Conservation (phyloP, 2,329 filamentous ascomycete genomes). For the Colletotrichum orbiculare region DNA sequence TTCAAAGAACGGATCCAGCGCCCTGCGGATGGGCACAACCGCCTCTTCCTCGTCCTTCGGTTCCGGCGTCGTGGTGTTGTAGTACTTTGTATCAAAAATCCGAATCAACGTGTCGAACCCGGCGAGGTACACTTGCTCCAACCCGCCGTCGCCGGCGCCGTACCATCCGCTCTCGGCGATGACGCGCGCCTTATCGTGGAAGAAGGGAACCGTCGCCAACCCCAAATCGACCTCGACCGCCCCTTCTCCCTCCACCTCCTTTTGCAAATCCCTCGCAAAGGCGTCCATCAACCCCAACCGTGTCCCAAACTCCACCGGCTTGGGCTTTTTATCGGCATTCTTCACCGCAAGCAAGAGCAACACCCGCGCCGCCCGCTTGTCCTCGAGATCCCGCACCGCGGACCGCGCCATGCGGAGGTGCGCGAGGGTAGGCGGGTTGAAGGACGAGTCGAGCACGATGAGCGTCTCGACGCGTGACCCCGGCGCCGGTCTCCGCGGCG, state of each 20-base stretch:
- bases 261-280: constrained; percentile 68
- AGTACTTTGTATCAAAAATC: constrained; percentile 80
- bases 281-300: constrained; percentile 78
- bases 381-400: constrained; percentile 48
- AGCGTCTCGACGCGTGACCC: constrained; percentile 47
- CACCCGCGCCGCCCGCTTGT: constrained; percentile 50
- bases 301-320: constrained; percentile 75
- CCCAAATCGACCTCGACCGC: constrained; percentile 68
- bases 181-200: constrained; percentile 75
- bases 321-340: constrained; percentile 74
- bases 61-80: constrained; percentile 46
- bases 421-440: constrained; percentile 74
- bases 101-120: constrained; percentile 83
- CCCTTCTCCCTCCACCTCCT: constrained; percentile 7
- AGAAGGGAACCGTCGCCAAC: constrained; percentile 78
- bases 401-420: constrained; percentile 68
- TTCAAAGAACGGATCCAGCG: constrained; percentile 72
- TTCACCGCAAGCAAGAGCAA: constrained; percentile 70
- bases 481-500: constrained; percentile 34
- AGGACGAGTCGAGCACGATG: constrained; percentile 73
- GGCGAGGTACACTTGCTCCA: constrained; percentile 73
- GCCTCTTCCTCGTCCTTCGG: neutral
- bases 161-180: constrained; percentile 63
- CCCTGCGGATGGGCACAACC: constrained; percentile 57
- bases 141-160: constrained; percentile 21